Conservation (phyloP, 768 basidiomycete genomes). For the Naganishia friedmannii region DNA sequence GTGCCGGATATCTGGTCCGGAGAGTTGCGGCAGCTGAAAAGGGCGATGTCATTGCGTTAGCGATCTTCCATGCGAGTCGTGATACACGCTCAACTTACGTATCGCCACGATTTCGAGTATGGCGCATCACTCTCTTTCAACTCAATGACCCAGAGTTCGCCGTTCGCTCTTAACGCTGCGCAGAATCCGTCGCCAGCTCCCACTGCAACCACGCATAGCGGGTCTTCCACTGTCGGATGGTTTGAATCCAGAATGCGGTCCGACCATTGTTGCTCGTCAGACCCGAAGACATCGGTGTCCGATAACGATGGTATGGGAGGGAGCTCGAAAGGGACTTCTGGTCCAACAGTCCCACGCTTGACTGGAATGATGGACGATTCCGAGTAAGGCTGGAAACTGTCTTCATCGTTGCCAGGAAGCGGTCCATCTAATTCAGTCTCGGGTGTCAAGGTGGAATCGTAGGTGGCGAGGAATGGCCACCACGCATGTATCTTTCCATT, state of each 20-base stretch:
- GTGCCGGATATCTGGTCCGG: constrained; percentile 54
- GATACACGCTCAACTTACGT: constrained; percentile 56
- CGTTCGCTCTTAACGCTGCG: constrained; percentile 63
- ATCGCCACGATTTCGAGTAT: constrained; percentile 58
- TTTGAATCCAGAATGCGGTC: constrained; percentile 43
- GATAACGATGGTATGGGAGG: constrained; percentile 34
- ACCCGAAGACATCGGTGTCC: constrained; percentile 8
- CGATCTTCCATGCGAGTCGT: background rate
- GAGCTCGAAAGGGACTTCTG: constrained; percentile 32
- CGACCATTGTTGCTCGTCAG: constrained; percentile 33
- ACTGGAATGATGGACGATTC: constrained; percentile 26
- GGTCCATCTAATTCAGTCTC: constrained; percentile 6
- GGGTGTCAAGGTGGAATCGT: constrained; percentile 35
- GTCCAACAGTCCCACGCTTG: constrained; percentile 39
- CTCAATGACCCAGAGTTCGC: constrained; percentile 45
- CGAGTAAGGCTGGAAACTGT: constrained; percentile 29
- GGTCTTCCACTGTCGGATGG: constrained; percentile 2
- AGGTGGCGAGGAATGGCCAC: constrained; percentile 40
- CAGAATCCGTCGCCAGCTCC: constrained; percentile 72
- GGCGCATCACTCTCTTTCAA: constrained; percentile 29
- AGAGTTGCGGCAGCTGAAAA: constrained; percentile 38
- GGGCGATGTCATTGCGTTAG: background rate
- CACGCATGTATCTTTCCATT: constrained; percentile 40
- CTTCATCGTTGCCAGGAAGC: constrained; percentile 25
- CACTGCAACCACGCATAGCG: constrained; percentile 64